Percentiles rank a stretch among this genome's conserved stretches.
phyloP scores from a whole-genome alignment of 2,329 filamentous ascomycete species.

The Penicillium sp. region DNA sequence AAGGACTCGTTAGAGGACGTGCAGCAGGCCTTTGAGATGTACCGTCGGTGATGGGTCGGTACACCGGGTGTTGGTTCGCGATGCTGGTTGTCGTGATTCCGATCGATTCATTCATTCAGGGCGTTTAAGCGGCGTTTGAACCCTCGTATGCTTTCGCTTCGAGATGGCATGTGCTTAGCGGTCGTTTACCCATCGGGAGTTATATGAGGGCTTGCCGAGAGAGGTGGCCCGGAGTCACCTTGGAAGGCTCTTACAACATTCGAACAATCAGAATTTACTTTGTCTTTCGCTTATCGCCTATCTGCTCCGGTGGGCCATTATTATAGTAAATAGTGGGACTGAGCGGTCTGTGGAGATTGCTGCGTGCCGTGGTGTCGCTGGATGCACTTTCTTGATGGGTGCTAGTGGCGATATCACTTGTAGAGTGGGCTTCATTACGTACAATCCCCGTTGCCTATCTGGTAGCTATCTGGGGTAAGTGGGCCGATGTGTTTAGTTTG shows the following conservation, averaged over 20 bases:
- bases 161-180: not conserved
- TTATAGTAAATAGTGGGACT: not conserved
- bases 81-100: slow-evolving; percentile 7
- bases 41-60: slow-evolving; percentile 38
- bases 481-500: not conserved
- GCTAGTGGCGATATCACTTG: not conserved
- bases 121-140: not conserved
- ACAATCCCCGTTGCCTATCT: not conserved
- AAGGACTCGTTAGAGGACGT: slow-evolving; percentile 45
- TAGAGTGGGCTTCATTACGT: not conserved
- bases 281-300: not conserved
- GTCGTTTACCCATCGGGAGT: not conserved
- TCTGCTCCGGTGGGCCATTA: no score
- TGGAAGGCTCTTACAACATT: not conserved
- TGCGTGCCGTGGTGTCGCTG: not conserved
- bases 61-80: not conserved
- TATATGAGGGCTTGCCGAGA: not conserved
- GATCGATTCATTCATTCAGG: not conserved
- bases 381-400: not conserved
- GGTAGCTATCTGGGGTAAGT: not conserved
- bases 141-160: not conserved
- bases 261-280: not conserved
- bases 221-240: not conserved
- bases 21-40: slow-evolving; percentile 46
- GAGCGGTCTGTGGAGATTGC: not conserved